Evolutionary conservation across 2,329 filamentous ascomycete species (phyloP).

Genomic region (Massarina eburnea): DNA sequence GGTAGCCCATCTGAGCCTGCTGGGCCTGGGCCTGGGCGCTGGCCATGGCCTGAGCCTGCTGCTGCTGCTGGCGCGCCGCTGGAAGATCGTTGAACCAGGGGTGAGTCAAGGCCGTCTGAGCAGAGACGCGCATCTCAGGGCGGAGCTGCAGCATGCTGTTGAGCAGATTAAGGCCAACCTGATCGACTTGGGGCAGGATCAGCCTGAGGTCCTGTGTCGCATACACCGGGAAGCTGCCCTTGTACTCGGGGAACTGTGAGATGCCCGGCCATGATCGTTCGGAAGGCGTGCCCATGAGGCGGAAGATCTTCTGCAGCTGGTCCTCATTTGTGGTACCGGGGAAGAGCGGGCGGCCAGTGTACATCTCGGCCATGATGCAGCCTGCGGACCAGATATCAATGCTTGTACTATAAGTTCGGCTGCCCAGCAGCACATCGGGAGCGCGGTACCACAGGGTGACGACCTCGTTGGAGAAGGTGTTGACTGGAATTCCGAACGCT

Average conservation of each 20-base stretch:
- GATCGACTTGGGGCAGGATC: constrained; percentile 89
- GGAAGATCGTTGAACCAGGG: constrained; percentile 85
- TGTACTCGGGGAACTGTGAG: constrained; percentile 95
- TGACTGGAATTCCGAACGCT: constrained; percentile 95
- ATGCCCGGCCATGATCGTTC: constrained; percentile 96
- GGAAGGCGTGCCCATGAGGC: constrained; percentile 96
- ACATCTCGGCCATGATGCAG: constrained; percentile 99
- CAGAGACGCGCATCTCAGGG: constrained; percentile 88
- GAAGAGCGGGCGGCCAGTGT: constrained; percentile 91
- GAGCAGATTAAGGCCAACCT: constrained; percentile 81
- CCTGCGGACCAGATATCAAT: constrained; percentile 99
- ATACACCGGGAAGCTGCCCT: constrained; percentile 90
- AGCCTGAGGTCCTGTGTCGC: constrained; percentile 85
- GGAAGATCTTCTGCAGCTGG: constrained; percentile 94
- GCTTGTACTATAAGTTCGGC: constrained; percentile 97
- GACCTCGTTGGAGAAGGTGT: constrained; percentile 97
- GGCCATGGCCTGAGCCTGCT: constrained; percentile 36
- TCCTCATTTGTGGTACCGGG: constrained; percentile 98
- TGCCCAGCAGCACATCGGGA: constrained; percentile 90
- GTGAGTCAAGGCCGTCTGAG: constrained; percentile 81
- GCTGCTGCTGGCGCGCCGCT: constrained; percentile 51
- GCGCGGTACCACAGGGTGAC: constrained; percentile 98
- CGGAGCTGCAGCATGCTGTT: constrained; percentile 89
- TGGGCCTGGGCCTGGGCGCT: constrained; percentile 39
- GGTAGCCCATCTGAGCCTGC: constrained; percentile 43